Evolutionary conservation across 169 alveolate species (phyloP), one percentile per base, ranked within the genome.

Genomic region (Eimeria praecox): DNA sequence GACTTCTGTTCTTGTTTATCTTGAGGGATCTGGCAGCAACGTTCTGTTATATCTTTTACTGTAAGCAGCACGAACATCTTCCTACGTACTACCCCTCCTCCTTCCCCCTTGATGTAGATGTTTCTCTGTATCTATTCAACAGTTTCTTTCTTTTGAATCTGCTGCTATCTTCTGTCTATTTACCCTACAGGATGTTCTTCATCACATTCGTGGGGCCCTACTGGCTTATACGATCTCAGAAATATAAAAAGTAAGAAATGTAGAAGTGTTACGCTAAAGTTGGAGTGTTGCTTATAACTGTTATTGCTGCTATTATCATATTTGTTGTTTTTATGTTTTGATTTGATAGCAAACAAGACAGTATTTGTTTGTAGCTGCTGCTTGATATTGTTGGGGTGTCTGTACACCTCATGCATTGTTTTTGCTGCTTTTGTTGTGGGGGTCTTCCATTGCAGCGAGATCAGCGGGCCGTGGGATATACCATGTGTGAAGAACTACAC

Each of bases 151-250:
- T 66, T 10, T 73, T 12, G 54, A n/a, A 20, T 73, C 2, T 33
- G 16, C 44, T 24, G 42, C 22, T 5, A 6, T 22, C 30, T 52
- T 62, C 62, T 30, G 0, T 59, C 69, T 5, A 14, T n/a, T 22
- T 59, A n/a, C 0, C 69, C 3, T 24, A 40, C 95, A 90, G 95
- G 71, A 77, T 77, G 88, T 49, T 90, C 40, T 90, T 90, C 82
- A 77, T 90, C 42, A 90, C 95, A 12, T 90, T 90, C 46, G 90
- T 90, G 35, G 95, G 95, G 59, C 95, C 95, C 40, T 90, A 90
- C 40, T 90, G 95, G 95, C 64, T 90, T n/a, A 90, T 90, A 73
- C 49, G 77, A 33, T 90, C 82, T 46, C 95, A 90, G 44, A 90
- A 75, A 27, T 90, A 90, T 80, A 90, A 90, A 44, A 71, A 90